Percentiles rank a stretch among this genome's conserved stretches.
phyloP scores from a whole-genome alignment of 108 stramenopile genomes.

The Cyclostephanos invisitatus region DNA sequence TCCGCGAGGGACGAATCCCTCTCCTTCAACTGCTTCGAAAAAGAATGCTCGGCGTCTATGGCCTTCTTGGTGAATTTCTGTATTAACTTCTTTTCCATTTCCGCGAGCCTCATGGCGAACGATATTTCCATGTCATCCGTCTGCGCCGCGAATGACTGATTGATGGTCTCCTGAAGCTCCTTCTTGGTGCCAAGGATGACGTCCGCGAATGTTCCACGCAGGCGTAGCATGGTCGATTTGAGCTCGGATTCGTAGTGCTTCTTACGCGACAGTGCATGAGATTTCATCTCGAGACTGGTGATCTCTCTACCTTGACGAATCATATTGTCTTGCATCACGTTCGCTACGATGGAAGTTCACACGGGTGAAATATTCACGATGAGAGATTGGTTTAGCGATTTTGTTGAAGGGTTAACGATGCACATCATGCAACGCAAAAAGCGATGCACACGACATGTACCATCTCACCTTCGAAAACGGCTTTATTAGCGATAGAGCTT shows the following conservation, averaged over 20 bases:
- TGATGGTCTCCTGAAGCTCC: constrained; percentile 21
- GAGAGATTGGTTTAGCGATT: neutral
- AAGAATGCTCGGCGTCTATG: constrained; percentile 3
- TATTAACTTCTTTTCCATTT: constrained; percentile 11
- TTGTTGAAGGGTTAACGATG: neutral
- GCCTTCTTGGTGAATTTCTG: constrained; percentile 6
- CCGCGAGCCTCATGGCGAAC: constrained; percentile 5
- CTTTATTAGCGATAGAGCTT: constrained; percentile 35
- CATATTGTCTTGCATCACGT: constrained; percentile 18
- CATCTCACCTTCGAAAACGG: constrained; percentile 38
- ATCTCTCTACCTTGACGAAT: constrained; percentile 18
- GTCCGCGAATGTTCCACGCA: constrained; percentile 39
- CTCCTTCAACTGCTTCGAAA: constrained; percentile 8
- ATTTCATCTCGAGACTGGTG: constrained; percentile 19
- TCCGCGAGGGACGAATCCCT: neutral
- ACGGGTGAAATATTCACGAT: neutral
- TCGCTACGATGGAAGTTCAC: constrained; percentile 18
- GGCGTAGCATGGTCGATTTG: constrained; percentile 25
- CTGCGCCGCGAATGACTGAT: constrained; percentile 5
- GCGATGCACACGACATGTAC: neutral
- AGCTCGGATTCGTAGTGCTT: constrained; percentile 17
- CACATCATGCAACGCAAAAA: neutral
- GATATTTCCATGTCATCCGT: constrained; percentile 7
- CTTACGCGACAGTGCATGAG: constrained; percentile 20
- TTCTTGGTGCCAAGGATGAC: constrained; percentile 22